These are phyloP conservation scores for Aurantiochytrium sp. DNA, from an alignment of 108 stramenopile genomes.

Conservation along the genomic window DNA sequence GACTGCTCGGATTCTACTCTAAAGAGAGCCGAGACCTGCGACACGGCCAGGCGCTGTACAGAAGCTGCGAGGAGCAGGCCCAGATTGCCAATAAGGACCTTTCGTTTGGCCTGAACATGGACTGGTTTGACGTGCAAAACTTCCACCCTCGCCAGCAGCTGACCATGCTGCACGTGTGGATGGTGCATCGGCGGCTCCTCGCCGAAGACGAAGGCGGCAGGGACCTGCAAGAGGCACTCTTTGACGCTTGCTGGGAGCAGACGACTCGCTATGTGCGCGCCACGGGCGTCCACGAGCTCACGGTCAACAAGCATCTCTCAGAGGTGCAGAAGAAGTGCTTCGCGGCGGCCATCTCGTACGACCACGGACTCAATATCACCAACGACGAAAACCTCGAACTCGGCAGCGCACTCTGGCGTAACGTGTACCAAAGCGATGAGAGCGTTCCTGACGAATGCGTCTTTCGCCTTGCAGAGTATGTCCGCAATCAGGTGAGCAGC, in stretches of 20 bases:
- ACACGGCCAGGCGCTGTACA: not conserved
- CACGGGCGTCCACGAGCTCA: conserved; percentile 66
- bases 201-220: conserved; percentile 38
- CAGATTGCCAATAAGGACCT: not conserved
- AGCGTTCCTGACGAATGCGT: not conserved
- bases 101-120: not conserved
- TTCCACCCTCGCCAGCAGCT: conserved; percentile 75
- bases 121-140: conserved; percentile 31
- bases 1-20: not conserved
- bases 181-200: conserved; percentile 70
- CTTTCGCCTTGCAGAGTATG: not conserved
- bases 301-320: conserved; percentile 71
- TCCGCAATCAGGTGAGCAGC: not conserved
- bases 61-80: conserved; percentile 16
- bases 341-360: conserved; percentile 66
- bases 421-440: not conserved
- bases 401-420: conserved; percentile 29
- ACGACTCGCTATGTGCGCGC: conserved; percentile 64
- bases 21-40: not conserved
- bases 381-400: conserved; percentile 59
- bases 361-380: conserved; percentile 64
- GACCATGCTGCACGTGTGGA: conserved; percentile 79
- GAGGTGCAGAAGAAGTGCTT: conserved; percentile 77
- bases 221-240: conserved; percentile 73
- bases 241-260: conserved; percentile 77